These are phyloP conservation scores for Filobasidium floriforme DNA, from an alignment of 768 basidiomycete species.

Conservation along the genomic window DNA sequence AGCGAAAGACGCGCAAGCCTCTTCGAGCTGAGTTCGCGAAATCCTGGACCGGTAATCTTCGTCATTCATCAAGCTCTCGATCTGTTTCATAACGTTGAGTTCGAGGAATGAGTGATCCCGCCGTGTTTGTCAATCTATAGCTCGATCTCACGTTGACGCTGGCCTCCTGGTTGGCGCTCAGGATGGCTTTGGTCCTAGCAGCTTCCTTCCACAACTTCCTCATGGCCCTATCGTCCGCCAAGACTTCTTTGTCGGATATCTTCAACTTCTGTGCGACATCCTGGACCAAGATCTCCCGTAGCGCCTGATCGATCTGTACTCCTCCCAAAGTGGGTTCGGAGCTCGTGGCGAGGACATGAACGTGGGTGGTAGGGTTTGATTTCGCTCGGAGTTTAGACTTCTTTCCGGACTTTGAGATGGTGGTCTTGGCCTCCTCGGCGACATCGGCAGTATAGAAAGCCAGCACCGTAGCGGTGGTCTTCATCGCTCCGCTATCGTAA, in stretches of 20 bases:
- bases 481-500: slow-evolving; percentile 82
- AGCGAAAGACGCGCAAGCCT: slow-evolving; percentile 60
- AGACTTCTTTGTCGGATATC: slow-evolving; percentile 51
- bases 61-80: slow-evolving; percentile 84
- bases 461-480: slow-evolving; percentile 43
- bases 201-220: slow-evolving; percentile 94
- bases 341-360: slow-evolving; percentile 72
- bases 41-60: slow-evolving; percentile 79
- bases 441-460: slow-evolving; percentile 40
- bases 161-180: slow-evolving; percentile 86
- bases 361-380: slow-evolving; percentile 54
- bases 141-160: slow-evolving; percentile 57
- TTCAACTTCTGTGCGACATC: slow-evolving; percentile 47
- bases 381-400: slow-evolving; percentile 16
- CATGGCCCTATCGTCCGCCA: slow-evolving; percentile 72
- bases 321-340: slow-evolving; percentile 71
- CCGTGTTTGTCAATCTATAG: too few species aligned
- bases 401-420: slow-evolving; percentile 45
- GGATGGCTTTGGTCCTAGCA: slow-evolving; percentile 74
- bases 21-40: slow-evolving; percentile 70
- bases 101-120: too few species aligned
- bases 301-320: slow-evolving; percentile 70
- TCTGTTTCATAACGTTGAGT: slow-evolving; percentile 51
- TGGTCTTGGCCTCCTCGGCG: slow-evolving; percentile 30
- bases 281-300: slow-evolving; percentile 70